Percentiles rank a stretch among this genome's conserved stretches.
Conservation (phyloP, 2,329 filamentous ascomycete genomes). For the Claviceps purpurea region DNA sequence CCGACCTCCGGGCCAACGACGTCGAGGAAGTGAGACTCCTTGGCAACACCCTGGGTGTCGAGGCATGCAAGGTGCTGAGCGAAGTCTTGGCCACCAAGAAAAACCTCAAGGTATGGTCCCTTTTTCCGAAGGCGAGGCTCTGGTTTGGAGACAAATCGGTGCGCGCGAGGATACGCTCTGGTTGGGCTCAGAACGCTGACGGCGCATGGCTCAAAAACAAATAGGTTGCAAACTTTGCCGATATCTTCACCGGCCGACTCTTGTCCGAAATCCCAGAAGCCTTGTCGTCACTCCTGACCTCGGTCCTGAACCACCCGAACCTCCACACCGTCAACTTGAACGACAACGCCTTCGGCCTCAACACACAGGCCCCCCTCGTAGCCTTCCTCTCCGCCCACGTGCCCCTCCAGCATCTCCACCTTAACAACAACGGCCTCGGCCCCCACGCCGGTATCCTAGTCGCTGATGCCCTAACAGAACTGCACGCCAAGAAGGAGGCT, state of each 20-base stretch:
- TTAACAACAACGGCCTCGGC: slow-evolving; percentile 97
- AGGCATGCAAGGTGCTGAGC: slow-evolving; percentile 73
- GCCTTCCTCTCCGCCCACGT: slow-evolving; percentile 81
- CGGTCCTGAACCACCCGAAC: slow-evolving; percentile 72
- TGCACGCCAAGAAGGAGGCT: slow-evolving; percentile 73
- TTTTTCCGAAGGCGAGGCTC: background rate
- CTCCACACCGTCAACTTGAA: slow-evolving; percentile 90
- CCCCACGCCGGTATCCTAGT: slow-evolving; percentile 82
- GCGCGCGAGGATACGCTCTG: no score
- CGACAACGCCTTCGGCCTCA: slow-evolving; percentile 95
- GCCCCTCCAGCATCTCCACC: slow-evolving; percentile 82
- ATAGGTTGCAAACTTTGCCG: slow-evolving; percentile 74
- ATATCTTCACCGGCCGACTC: slow-evolving; percentile 93
- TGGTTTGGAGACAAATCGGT: no score
- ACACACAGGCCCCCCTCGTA: slow-evolving; percentile 84
- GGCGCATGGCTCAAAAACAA: background rate
- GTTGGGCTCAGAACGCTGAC: background rate
- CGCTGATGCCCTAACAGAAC: slow-evolving; percentile 70
- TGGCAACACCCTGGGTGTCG: slow-evolving; percentile 87
- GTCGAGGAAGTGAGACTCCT: slow-evolving; percentile 76
- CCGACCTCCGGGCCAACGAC: slow-evolving; percentile 56
- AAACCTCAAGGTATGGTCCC: slow-evolving; percentile 50
- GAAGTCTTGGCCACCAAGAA: slow-evolving; percentile 76
- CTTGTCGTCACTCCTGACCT: slow-evolving; percentile 69
- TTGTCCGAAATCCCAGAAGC: slow-evolving; percentile 89